These are phyloP conservation scores for Crotalaria pallida DNA, from an alignment of 306 rosid species.

Conservation along the genomic window DNA sequence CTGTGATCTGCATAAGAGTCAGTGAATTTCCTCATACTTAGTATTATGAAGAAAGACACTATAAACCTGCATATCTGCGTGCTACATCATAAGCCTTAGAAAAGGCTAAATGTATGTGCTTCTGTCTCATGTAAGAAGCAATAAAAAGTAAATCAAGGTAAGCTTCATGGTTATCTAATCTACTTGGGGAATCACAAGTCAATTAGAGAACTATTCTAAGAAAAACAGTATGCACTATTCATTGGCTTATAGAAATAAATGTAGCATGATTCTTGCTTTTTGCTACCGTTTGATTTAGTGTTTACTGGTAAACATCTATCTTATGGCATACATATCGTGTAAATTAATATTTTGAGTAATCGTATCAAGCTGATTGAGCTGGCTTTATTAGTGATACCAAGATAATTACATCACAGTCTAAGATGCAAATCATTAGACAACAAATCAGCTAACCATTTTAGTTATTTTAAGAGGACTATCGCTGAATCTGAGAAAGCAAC, in stretches of 20 bases:
- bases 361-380: not conserved
- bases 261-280: not conserved
- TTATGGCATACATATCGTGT: not conserved
- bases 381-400: not conserved
- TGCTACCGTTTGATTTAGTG: not conserved
- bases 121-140: not conserved
- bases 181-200: not conserved
- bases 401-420: constrained; percentile 4
- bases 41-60: not conserved
- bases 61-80: not conserved
- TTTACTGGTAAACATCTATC: not conserved
- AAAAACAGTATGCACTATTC: not conserved
- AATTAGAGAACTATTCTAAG: not conserved
- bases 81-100: not conserved
- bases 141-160: not conserved
- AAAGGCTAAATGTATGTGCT: not conserved
- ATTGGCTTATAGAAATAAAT: not conserved
- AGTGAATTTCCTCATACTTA: not conserved
- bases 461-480: not conserved
- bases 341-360: not conserved
- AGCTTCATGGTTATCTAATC: not conserved
- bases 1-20: constrained; percentile 61
- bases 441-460: not conserved
- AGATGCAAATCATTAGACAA: not conserved
- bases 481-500: not conserved